phyloP scores from a whole-genome alignment of 2,329 filamentous ascomycete genomes.

The Huntiella omanensis region DNA sequence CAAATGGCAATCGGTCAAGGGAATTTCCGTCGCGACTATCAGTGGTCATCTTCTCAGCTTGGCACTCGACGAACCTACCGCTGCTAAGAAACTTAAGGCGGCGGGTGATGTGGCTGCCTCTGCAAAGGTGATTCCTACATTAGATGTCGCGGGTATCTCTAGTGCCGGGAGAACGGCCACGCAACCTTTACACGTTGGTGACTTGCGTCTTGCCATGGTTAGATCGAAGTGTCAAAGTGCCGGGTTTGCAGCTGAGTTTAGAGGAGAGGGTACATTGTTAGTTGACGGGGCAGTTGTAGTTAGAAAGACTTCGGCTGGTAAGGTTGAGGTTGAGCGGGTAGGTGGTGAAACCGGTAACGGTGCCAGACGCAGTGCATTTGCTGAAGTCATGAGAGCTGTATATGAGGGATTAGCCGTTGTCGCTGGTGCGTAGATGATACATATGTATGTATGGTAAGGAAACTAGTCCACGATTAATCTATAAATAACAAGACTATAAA shows the following conservation, averaged over 20 bases:
- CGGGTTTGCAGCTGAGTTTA: slow-evolving; percentile 78
- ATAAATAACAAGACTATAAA: background rate
- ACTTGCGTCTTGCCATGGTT: slow-evolving; percentile 74
- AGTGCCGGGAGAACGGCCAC: slow-evolving; percentile 46
- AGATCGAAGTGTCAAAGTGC: slow-evolving; percentile 63
- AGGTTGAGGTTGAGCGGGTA: slow-evolving; percentile 71
- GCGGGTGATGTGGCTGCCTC: slow-evolving; percentile 10
- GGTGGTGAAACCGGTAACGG: slow-evolving; percentile 21
- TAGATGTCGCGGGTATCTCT: slow-evolving; percentile 45
- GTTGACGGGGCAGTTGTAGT: slow-evolving; percentile 81
- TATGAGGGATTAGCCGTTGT: slow-evolving; percentile 91
- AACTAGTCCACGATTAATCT: background rate
- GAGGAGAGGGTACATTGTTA: slow-evolving; percentile 78
- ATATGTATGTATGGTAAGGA: background rate
- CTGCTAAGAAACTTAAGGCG: slow-evolving; percentile 10
- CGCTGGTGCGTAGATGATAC: slow-evolving; percentile 25
- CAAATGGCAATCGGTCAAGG: slow-evolving; percentile 87
- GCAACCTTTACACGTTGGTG: slow-evolving; percentile 84
- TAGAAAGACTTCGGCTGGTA: slow-evolving; percentile 68
- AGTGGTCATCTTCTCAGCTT: slow-evolving; percentile 45
- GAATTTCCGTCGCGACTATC: slow-evolving; percentile 79
- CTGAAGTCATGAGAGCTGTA: slow-evolving; percentile 74
- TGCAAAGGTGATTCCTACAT: slow-evolving; percentile 23
- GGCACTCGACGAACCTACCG: slow-evolving; percentile 13
- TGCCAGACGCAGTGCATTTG: slow-evolving; percentile 44